These are phyloP conservation scores for Fraxinus sp. DNA, from an alignment of 305 asterid species.

Conservation along the genomic window DNA sequence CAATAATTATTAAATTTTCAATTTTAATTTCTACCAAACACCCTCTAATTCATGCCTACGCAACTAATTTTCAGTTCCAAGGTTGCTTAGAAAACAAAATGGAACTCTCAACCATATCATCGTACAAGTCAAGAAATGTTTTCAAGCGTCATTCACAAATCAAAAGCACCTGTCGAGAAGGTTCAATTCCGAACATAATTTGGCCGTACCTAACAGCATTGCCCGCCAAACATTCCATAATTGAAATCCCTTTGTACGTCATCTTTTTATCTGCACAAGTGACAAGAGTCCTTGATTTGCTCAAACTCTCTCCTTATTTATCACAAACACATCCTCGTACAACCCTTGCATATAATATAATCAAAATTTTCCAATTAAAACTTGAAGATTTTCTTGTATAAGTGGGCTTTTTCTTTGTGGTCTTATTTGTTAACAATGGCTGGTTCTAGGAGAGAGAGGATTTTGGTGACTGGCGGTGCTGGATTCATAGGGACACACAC, in stretches of 20 bases:
- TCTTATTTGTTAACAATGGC: conserved; percentile 1
- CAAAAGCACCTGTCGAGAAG: not conserved
- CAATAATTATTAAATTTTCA: no score
- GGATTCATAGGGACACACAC: conserved; percentile 99
- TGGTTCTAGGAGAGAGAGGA: conserved; percentile 34
- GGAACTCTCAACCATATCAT: not conserved
- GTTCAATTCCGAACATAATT: not conserved
- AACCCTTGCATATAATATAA: not conserved
- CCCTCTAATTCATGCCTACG: no score
- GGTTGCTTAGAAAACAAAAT: not conserved
- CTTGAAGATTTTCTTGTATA: not conserved
- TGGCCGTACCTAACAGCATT: not conserved
- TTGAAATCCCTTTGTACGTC: not conserved
- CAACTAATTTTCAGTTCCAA: not conserved
- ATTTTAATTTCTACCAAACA: no score
- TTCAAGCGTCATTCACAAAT: not conserved
- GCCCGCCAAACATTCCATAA: conserved; percentile 4
- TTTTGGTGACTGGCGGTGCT: conserved; percentile 95
- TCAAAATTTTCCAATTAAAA: not conserved
- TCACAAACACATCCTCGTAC: conserved; percentile 18
- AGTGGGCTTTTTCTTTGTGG: not conserved
- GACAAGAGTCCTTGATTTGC: conserved; percentile 38
- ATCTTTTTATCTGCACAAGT: not conserved
- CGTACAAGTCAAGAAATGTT: not conserved
- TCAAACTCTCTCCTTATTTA: conserved; percentile 24